These are phyloP conservation scores for Penicillium aurantiogriseum DNA, from an alignment of 2,329 filamentous ascomycete species.

Conservation along the genomic window DNA sequence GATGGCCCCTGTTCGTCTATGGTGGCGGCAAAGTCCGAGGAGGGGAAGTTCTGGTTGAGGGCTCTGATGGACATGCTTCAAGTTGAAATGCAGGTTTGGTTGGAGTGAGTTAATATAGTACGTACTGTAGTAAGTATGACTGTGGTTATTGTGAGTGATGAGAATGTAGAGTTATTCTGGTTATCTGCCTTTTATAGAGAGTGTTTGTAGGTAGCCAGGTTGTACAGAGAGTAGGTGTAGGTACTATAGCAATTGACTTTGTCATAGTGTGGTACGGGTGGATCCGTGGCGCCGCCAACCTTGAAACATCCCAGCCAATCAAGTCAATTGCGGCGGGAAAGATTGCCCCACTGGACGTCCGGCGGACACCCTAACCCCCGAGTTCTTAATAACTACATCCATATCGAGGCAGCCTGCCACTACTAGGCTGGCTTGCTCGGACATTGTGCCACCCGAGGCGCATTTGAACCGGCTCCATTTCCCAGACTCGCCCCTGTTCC, in stretches of 20 bases:
- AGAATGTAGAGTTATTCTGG: fast-evolving
- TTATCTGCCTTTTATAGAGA: not conserved
- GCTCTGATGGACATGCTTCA: not conserved
- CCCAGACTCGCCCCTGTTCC: no score
- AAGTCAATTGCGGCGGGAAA: not conserved
- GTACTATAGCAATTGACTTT: not conserved
- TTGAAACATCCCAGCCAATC: not conserved
- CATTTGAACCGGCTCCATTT: no score
- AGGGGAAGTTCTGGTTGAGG: not conserved
- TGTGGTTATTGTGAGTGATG: not conserved
- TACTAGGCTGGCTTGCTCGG: no score
- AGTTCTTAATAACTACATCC: no score
- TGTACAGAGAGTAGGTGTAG: not conserved
- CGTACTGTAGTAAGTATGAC: not conserved
- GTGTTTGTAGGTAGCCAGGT: not conserved
- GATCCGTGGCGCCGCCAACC: not conserved
- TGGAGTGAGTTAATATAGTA: not conserved
- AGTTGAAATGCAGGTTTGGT: not conserved
- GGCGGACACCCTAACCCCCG: not conserved
- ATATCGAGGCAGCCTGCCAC: no score
- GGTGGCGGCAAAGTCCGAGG: not conserved
- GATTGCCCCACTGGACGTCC: not conserved
- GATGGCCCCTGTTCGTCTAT: not conserved
- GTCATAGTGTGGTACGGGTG: not conserved
- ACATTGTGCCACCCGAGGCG: no score